A percentile compares a stretch with the other conserved stretches of the same genome.
These are phyloP conservation scores for Quercus glauca DNA, from an alignment of 306 rosid species.

Conservation along the genomic window DNA sequence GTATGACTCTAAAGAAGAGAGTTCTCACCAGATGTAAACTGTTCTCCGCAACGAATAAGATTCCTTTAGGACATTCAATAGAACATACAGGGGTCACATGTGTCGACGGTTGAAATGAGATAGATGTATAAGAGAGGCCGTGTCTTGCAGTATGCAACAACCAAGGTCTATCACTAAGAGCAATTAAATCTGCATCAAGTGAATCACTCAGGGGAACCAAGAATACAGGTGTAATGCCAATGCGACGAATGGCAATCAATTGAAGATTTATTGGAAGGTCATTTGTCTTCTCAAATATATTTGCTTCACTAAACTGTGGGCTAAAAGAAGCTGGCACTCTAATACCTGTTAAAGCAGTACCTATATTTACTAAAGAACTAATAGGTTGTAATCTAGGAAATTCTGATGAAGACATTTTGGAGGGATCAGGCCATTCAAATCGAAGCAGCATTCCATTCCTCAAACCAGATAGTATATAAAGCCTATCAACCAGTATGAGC, in stretches of 20 bases:
- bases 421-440: constrained; percentile 72
- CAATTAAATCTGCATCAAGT: constrained; percentile 84
- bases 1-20: constrained; percentile 11
- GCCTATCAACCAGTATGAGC: constrained; percentile 74
- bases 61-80: constrained; percentile 87
- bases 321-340: constrained; percentile 40
- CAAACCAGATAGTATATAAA: constrained; percentile 82
- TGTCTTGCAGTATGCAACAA: constrained; percentile 92
- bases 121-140: constrained; percentile 88
- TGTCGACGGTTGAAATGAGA: constrained; percentile 88
- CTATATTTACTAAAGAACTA: constrained; percentile 32
- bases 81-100: constrained; percentile 90
- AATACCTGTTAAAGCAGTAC: constrained; percentile 40
- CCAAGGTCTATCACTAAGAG: constrained; percentile 94
- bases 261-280: constrained; percentile 58
- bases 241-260: constrained; percentile 83
- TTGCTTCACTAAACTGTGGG: constrained; percentile 18
- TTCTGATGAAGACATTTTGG: constrained; percentile 28
- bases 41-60: constrained; percentile 83
- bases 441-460: constrained; percentile 97
- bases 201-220: constrained; percentile 80
- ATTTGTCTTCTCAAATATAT: constrained; percentile 36
- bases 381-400: constrained; percentile 28
- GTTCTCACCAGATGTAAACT: constrained; percentile 84
- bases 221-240: constrained; percentile 96